Evolutionary conservation across 805 yeast genomes (phyloP).

Genomic region (Lachancea lanzarotensis): DNA sequence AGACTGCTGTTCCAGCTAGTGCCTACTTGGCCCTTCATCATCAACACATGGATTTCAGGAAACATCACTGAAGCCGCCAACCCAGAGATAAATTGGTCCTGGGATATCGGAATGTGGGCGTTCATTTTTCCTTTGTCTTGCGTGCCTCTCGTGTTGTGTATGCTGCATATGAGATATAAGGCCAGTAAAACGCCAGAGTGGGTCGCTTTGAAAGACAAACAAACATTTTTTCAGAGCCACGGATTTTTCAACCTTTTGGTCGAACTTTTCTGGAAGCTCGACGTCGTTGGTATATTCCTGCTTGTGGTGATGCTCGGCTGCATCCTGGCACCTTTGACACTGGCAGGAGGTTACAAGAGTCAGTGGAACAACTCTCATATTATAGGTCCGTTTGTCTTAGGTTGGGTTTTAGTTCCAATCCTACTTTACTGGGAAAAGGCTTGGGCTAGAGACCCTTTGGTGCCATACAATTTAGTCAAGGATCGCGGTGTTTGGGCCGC

Average conservation of each 20-base stretch:
- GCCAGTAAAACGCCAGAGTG: conserved; percentile 52
- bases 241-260: conserved; percentile 31
- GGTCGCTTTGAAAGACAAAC: conserved; percentile 36
- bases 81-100: conserved; percentile 44
- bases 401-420: conserved; percentile 53
- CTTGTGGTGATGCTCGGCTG: conserved; percentile 54
- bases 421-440: conserved; percentile 54
- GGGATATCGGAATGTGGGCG: conserved; percentile 81
- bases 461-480: conserved; percentile 51
- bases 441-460: conserved; percentile 53
- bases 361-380: conserved; percentile 57
- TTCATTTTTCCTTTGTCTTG: conserved; percentile 62
- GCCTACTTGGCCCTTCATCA: conserved; percentile 66
- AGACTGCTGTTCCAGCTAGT: conserved; percentile 58
- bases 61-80: conserved; percentile 39
- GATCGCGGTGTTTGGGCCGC: conserved; percentile 75
- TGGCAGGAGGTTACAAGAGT: conserved; percentile 56
- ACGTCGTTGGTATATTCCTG: conserved; percentile 54
- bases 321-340: conserved; percentile 62
- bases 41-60: conserved; percentile 76
- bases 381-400: conserved; percentile 65
- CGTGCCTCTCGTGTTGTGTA: conserved; percentile 50
- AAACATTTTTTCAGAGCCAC: conserved; percentile 34
- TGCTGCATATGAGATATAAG: conserved; percentile 48
- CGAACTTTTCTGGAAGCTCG: conserved; percentile 56